These are phyloP conservation scores for Alopecurus myosuroides DNA, from an alignment of 176 grass and related monocot genomes.

Conservation along the genomic window DNA sequence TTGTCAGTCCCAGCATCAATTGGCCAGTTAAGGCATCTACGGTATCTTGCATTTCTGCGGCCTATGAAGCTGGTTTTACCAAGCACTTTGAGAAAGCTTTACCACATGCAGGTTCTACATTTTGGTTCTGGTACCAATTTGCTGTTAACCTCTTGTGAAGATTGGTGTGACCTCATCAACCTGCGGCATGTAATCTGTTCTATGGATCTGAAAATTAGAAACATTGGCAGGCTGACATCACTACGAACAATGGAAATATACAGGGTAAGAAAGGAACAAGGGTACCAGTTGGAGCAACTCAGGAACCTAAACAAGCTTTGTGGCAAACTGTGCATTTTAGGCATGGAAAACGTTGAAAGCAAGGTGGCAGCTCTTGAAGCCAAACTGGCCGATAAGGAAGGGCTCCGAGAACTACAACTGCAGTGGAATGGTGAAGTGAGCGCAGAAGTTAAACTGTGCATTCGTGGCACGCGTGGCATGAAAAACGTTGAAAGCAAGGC, in stretches of 20 bases:
- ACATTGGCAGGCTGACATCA: conserved; percentile 11
- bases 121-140: background rate
- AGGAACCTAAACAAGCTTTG: conserved; percentile 22
- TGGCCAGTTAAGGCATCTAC: conserved; percentile 27
- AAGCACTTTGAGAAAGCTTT: conserved; percentile 19
- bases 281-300: conserved; percentile 15
- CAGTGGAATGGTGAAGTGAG: background rate
- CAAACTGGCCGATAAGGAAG: background rate
- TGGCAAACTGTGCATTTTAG: background rate
- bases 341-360: conserved; percentile 29
- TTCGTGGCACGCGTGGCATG: too few species aligned
- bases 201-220: background rate
- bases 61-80: background rate
- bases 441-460: background rate
- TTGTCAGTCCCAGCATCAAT: conserved; percentile 15
- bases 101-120: conserved; percentile 31
- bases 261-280: background rate
- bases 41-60: background rate
- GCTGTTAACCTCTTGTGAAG: background rate
- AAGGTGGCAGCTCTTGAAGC: conserved; percentile 21
- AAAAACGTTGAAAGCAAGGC: conserved; percentile 29
- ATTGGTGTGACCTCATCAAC: background rate
- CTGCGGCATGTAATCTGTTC: background rate
- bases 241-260: background rate
- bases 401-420: background rate